Conservation (phyloP, 805 yeast species). For the Saccharomycopsis sp. region DNA sequence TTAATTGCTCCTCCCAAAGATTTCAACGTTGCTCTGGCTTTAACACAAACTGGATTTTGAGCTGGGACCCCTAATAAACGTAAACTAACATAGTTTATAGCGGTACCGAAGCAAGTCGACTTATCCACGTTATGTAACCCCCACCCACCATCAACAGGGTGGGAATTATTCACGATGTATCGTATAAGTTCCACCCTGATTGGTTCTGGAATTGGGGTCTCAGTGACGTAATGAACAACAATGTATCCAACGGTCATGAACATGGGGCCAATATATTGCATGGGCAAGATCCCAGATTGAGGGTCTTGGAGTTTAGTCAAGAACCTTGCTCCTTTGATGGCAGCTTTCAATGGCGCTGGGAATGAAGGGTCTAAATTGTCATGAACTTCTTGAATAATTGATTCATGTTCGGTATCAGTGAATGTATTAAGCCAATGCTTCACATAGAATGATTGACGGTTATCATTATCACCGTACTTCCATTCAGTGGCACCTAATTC, state of each 20-base stretch:
- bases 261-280: constrained; percentile 97
- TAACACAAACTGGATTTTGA: constrained; percentile 68
- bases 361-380: constrained; percentile 31
- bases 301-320: constrained; percentile 65
- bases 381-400: constrained; percentile 22
- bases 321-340: constrained; percentile 68
- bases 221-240: constrained; percentile 63
- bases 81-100: constrained; percentile 75
- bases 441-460: constrained; percentile 43
- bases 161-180: constrained; percentile 84
- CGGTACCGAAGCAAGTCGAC: constrained; percentile 92
- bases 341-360: constrained; percentile 49
- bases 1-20: constrained; percentile 85
- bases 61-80: constrained; percentile 71
- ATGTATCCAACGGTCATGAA: constrained; percentile 90
- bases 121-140: constrained; percentile 91
- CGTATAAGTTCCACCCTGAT: constrained; percentile 66
- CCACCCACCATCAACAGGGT: constrained; percentile 99
- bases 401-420: constrained; percentile 23
- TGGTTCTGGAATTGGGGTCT: constrained; percentile 59
- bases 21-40: constrained; percentile 65
- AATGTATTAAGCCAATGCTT: constrained; percentile 34
- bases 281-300: constrained; percentile 85
- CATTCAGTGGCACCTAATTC: constrained; percentile 75
- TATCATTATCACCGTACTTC: constrained; percentile 49